Evolutionary conservation across 2,329 filamentous ascomycete genomes (phyloP).

Genomic region (Stenocarpella maydis): DNA sequence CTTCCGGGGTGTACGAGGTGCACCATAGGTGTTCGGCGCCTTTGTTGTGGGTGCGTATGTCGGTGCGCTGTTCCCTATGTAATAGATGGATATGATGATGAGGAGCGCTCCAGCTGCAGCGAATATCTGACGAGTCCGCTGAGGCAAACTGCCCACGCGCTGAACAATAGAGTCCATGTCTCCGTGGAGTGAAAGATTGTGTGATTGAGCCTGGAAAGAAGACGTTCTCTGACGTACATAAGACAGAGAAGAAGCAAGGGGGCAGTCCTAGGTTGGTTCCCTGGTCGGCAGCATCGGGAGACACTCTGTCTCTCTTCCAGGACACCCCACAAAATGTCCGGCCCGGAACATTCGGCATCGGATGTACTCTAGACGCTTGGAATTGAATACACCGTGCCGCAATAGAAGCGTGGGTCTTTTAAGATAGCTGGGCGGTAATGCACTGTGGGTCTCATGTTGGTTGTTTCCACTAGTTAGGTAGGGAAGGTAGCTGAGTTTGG

Average conservation of each 20-base stretch:
- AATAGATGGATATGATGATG: background rate
- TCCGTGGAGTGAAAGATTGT: no score
- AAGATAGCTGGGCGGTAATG: background rate
- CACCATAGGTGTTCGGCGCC: background rate
- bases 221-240: background rate
- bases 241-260: background rate
- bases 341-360: background rate
- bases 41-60: background rate
- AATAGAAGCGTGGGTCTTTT: background rate
- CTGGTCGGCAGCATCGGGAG: background rate
- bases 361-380: background rate
- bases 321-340: background rate
- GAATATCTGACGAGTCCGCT: slow-evolving; percentile 16
- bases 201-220: background rate
- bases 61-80: background rate
- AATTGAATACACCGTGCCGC: background rate
- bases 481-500: background rate
- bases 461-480: background rate
- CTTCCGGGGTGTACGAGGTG: background rate
- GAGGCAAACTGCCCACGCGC: background rate
- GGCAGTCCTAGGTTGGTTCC: background rate
- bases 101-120: background rate
- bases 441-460: background rate
- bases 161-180: background rate
- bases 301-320: background rate